Evolutionary conservation across 2,329 filamentous ascomycete species (phyloP).

Genomic region (Leptosphaerulina australis): DNA sequence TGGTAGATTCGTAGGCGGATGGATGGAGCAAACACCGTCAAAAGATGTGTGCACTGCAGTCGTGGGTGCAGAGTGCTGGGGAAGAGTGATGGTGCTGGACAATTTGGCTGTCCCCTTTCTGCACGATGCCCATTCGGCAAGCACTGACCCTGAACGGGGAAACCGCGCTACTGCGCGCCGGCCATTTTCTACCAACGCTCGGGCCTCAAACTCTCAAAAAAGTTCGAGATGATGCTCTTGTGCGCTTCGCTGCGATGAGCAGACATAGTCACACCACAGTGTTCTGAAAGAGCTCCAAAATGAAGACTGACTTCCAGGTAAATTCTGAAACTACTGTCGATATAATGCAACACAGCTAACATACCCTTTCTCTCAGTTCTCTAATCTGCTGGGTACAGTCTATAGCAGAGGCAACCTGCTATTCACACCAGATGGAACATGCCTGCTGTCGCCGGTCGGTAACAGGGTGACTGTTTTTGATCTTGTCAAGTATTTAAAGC

Average conservation of each 20-base stretch:
- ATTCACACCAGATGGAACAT: constrained; percentile 95
- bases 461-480: constrained; percentile 97
- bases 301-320: constrained; percentile 99
- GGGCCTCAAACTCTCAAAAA: constrained; percentile 43
- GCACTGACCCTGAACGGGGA: constrained; percentile 47
- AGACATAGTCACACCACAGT: constrained; percentile 10
- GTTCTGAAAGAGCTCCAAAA: constrained; percentile 51
- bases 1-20: background rate
- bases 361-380: constrained; percentile 73
- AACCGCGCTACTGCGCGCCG: constrained; percentile 39
- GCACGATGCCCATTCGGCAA: constrained; percentile 46
- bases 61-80: constrained; percentile 16
- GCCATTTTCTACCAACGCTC: constrained; percentile 26
- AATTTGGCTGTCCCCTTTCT: constrained; percentile 51
- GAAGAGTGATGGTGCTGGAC: constrained; percentile 31
- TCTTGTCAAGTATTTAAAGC: constrained; percentile 74
- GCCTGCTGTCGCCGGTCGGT: constrained; percentile 92
- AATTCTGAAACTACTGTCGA: constrained; percentile 28
- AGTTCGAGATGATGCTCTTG: constrained; percentile 38
- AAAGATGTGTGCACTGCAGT: constrained; percentile 9
- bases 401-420: constrained; percentile 97
- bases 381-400: constrained; percentile 96
- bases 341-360: constrained; percentile 32
- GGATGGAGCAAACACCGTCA: constrained; percentile 6
- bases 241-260: constrained; percentile 31